phyloP scores from a whole-genome alignment of 495 filamentous ascomycete genomes.

The Parathielavia appendiculata region DNA sequence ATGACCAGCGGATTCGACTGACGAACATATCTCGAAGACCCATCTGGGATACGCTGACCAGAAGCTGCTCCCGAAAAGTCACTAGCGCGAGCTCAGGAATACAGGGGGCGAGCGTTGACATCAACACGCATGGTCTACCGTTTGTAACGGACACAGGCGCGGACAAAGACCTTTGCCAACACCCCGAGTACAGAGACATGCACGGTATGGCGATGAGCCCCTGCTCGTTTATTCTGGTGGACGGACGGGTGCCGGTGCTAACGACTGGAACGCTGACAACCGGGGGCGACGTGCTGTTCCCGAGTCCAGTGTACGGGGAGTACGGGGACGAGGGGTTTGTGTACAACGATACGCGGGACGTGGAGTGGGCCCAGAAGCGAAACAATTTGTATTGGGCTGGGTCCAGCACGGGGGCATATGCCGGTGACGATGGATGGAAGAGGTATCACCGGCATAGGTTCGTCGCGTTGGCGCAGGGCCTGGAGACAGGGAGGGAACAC shows the following conservation, averaged over 20 bases:
- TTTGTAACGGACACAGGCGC: conserved; percentile 23
- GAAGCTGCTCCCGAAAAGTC: too few relatives aligned
- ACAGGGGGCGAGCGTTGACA: too few relatives aligned
- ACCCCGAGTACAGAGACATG: conserved; percentile 26
- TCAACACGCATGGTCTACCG: conserved; percentile 25
- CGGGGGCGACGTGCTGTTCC: conserved; percentile 39
- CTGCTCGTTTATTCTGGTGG: conserved; percentile 25
- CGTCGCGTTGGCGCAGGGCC: conserved; percentile 32
- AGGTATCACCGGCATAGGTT: conserved; percentile 47
- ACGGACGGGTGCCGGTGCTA: conserved; percentile 35
- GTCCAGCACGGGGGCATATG: conserved; percentile 44
- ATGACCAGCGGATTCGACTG: not conserved
- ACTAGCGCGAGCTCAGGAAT: too few relatives aligned
- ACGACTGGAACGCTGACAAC: conserved; percentile 35
- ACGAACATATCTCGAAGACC: conserved; percentile 15
- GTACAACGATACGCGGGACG: conserved; percentile 36
- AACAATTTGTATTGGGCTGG: conserved; percentile 49
- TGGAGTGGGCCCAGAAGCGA: conserved; percentile 38
- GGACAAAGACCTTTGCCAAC: conserved; percentile 25
- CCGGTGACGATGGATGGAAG: conserved; percentile 32
- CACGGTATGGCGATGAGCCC: conserved; percentile 32
- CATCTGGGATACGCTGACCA: conserved; percentile 20
- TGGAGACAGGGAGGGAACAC: too few relatives aligned
- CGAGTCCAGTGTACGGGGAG: conserved; percentile 32
- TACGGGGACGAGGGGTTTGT: conserved; percentile 25